Evolutionary conservation across 2,329 filamentous ascomycete species (phyloP), one percentile per base, ranked within the genome.

Genomic region (Colletotrichum paranaense): DNA sequence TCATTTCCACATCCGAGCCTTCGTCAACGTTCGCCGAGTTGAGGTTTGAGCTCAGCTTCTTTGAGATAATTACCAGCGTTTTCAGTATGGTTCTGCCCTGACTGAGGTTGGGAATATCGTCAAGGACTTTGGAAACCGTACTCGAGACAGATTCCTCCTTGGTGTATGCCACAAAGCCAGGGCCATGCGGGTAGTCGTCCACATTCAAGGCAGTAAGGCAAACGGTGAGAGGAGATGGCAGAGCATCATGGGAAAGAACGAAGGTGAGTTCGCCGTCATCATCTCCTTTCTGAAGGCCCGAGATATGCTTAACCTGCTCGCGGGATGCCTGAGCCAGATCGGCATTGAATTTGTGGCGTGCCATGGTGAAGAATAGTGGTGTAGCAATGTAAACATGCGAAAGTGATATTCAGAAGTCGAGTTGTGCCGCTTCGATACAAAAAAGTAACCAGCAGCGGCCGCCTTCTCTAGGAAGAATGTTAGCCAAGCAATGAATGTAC

Each of bases 251-350:
- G 11, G 67, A 74, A 73, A 85, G 93, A 5, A 82, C 85, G 79
- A 96, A 93, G 16, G 87, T 87, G 69, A 97, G 86, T 69, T 93
- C 90, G 63, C 93, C 94, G 80, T 96, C 93, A 38, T 93, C 92
- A 5, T 92, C 90, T 19, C 93, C 93, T 46, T 85, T 84, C 42
- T 83, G 82, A 28, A 97, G 83, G 42, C 86, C 79, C 60, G 82
- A 82, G 60, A 97, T 84, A 62, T 87, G 82, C 1, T 83, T 75
- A 59, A 90, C 83, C 8, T 82, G 85, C 56, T 83, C 81, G 32
- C 65, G 55, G 7, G 72, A 74, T 80, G 84, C 78, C 86, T 83
- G 75, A 32, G 78, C 77, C 38, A 88, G 73, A 79, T 95, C 92
- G 63, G 85, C 83, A 60, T 91, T 85, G 80, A 94, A 95, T 46